Evolutionary conservation across 2,329 filamentous ascomycete genomes (phyloP), one percentile per base, ranked within the genome.

Genomic region (Trichoderma aggressivum): DNA sequence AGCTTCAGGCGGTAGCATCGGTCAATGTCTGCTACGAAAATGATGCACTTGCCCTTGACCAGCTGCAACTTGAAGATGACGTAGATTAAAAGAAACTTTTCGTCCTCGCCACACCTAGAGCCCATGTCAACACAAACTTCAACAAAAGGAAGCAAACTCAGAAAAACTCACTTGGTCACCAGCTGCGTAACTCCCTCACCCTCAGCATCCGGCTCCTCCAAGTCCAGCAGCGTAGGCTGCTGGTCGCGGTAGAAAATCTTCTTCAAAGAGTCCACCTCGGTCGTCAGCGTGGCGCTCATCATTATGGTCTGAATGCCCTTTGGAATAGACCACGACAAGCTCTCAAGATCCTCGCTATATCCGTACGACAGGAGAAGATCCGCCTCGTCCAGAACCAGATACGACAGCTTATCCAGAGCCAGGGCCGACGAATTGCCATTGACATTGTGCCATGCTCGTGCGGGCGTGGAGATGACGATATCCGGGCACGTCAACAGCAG

Each of bases 21-120:
- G 81, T 98, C 94, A 68, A 97, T 91, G 75, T 97, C 94, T 32
- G 89, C 91, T 7, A 97, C 94, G 72, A 88, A 88, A 58, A 88
- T 85, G 73, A 88, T 83, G 71, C 92, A 92, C 81, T 98, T 98
- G 74, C 96, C 96, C 80, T 95, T 97, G 78, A 99, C 91, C 65
- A 98, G 85, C 79, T 96, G 92, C 14, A 98, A 87, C 84, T 97
- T 97, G 85, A 98, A 97, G 78, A 98, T 95, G 72, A 97, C 92
- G 78, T 97, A 98, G 21, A 92, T 90, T 56, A 99, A 83, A 47
- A 99, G 83, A 78, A 98, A 99, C 79, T 99, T 99, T 77, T 98
- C 96, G 75, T 98, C 95, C 82, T 99, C 96, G n/a, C 89, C 93
- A 75, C 94, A 97, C 79, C 89, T 91, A 68, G 24, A 8, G 14